Evolutionary conservation across 1,139 yeast species (phyloP).

Genomic region (Pneumocystis jirovecii): DNA sequence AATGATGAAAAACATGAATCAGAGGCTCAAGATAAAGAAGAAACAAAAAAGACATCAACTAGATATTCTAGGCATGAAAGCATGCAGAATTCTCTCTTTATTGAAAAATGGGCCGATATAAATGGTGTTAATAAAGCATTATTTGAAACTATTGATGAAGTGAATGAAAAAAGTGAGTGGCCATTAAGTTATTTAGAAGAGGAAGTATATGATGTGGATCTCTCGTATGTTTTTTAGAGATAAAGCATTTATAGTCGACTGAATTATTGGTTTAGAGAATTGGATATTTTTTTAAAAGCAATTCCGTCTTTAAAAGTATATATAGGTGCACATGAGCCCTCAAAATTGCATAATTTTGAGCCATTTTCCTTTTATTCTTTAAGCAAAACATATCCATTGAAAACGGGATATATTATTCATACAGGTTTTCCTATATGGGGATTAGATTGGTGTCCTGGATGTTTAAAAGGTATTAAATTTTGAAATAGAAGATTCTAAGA

Average conservation of each 20-base stretch:
- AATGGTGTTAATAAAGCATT: neutral
- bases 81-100: neutral
- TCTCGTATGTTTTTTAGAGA: neutral
- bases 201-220: neutral
- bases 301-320: neutral
- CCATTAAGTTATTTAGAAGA: neutral
- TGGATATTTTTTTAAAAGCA: neutral
- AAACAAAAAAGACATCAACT: too few species aligned
- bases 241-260: neutral
- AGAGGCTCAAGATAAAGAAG: neutral
- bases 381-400: neutral
- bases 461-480: neutral
- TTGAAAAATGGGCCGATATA: neutral
- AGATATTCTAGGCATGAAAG: neutral
- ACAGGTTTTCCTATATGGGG: neutral
- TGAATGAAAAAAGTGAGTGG: neutral
- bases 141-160: neutral
- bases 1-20: neutral
- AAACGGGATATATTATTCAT: neutral
- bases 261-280: neutral
- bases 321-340: neutral
- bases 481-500: neutral
- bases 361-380: neutral
- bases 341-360: neutral
- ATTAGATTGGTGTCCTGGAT: neutral